A percentile compares a stretch with the other conserved stretches of the same genome.
phyloP scores from a whole-genome alignment of 352 stramenopile species.

The Plasmopara halstedii region DNA sequence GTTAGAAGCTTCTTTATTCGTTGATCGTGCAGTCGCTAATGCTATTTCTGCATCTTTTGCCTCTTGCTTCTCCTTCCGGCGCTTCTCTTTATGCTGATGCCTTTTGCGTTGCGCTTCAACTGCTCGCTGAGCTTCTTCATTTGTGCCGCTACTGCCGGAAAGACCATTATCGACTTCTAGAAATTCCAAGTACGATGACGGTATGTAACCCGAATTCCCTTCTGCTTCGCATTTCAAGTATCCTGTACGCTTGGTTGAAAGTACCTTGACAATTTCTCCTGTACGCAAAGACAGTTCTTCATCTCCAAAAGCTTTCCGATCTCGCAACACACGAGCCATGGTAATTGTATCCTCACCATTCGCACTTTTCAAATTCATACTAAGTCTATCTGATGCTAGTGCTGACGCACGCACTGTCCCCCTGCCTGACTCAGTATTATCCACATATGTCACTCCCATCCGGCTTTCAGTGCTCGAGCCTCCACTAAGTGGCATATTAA shows the following conservation, averaged over 20 bases:
- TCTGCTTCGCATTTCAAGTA: slow-evolving; percentile 78
- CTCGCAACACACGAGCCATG: slow-evolving; percentile 53
- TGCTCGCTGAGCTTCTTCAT: slow-evolving; percentile 23
- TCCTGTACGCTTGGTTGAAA: slow-evolving; percentile 70
- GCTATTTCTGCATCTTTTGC: slow-evolving; percentile 22
- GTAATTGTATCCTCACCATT: slow-evolving; percentile 11
- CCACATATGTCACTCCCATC: slow-evolving; percentile 33
- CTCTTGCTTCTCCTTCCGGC: slow-evolving; percentile 33
- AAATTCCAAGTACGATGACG: slow-evolving; percentile 80
- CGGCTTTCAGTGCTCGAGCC: slow-evolving; percentile 7
- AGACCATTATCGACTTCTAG: slow-evolving; percentile 19
- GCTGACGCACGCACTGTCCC: slow-evolving; percentile 16
- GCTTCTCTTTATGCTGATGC: slow-evolving; percentile 48
- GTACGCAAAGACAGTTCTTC: slow-evolving; percentile 59
- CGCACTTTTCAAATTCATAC: slow-evolving; percentile 15
- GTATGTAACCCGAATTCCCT: slow-evolving; percentile 66
- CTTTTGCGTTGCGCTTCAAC: slow-evolving; percentile 58
- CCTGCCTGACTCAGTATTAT: slow-evolving; percentile 39
- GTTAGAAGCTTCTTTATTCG: slow-evolving; percentile 31
- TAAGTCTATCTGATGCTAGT: slow-evolving; percentile 15
- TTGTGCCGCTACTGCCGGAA: neutral
- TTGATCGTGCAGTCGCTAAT: slow-evolving; percentile 20
- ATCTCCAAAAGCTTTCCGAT: slow-evolving; percentile 68
- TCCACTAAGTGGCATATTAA: slow-evolving; percentile 40
- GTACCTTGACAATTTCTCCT: slow-evolving; percentile 63